These are phyloP conservation scores for Xylaria sp. DNA, from an alignment of 2,329 filamentous ascomycete species.

Conservation along the genomic window DNA sequence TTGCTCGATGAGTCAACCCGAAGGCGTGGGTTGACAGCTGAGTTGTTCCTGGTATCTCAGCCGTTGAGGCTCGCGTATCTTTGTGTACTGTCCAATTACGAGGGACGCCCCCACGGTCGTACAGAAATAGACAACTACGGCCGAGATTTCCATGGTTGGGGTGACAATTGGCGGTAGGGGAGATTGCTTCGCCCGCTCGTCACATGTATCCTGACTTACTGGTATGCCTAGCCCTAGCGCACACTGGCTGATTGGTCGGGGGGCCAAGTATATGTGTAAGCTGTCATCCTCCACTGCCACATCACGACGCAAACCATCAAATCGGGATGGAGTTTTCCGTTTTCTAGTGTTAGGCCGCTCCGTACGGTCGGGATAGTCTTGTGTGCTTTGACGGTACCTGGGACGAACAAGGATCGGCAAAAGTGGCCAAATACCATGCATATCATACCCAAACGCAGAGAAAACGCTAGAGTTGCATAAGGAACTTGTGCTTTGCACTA, in stretches of 20 bases:
- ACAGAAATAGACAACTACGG: too few relatives aligned
- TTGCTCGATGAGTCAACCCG: background rate
- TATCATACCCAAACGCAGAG: background rate
- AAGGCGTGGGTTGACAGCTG: background rate
- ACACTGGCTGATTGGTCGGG: background rate
- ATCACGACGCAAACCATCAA: background rate
- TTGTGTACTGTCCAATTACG: background rate
- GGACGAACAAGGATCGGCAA: background rate
- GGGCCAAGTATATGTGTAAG: background rate
- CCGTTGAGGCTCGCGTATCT: background rate
- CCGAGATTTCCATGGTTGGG: background rate
- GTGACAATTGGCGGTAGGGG: background rate
- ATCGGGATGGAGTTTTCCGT: background rate
- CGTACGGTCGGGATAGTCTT: background rate
- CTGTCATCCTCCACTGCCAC: background rate
- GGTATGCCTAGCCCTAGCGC: too few relatives aligned
- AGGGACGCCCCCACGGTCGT: background rate
- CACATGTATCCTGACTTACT: too few relatives aligned
- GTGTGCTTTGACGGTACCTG: background rate
- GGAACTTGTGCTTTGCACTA: background rate
- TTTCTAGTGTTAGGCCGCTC: background rate
- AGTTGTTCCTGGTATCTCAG: background rate
- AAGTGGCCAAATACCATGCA: slow-evolving; percentile 4
- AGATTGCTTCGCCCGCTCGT: background rate
- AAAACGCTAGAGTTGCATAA: too few relatives aligned